Evolutionary conservation across 805 yeast species (phyloP).

Genomic region (Spathaspora arborariae): DNA sequence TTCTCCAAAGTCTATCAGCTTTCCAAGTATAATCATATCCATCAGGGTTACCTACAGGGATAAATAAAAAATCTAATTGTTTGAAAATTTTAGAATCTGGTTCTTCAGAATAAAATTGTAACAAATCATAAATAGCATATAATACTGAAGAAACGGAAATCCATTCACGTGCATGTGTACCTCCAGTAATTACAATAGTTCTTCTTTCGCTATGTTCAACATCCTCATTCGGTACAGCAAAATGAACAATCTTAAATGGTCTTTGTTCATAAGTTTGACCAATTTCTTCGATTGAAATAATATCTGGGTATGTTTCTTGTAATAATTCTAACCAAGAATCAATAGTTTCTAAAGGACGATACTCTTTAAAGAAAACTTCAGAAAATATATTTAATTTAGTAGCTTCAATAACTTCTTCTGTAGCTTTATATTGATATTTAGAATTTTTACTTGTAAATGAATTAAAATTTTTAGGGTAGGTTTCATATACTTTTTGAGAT

Average conservation of each 20-base stretch:
- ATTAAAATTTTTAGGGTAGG: constrained; percentile 38
- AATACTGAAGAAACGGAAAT: constrained; percentile 67
- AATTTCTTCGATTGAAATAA: constrained; percentile 59
- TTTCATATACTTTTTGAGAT: constrained; percentile 52
- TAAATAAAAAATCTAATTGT: constrained; percentile 64
- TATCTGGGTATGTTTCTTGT: constrained; percentile 57
- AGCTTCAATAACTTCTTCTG: constrained; percentile 13
- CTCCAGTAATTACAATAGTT: constrained; percentile 76
- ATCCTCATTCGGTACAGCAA: constrained; percentile 46
- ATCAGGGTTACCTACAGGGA: constrained; percentile 88
- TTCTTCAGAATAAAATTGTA: constrained; percentile 25
- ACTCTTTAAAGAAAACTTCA: constrained; percentile 67
- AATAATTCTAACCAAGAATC: constrained; percentile 68
- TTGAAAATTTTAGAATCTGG: constrained; percentile 39
- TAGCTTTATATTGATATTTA: constrained; percentile 9
- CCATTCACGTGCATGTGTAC: constrained; percentile 92
- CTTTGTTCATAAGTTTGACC: constrained; percentile 79
- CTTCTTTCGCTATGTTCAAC: constrained; percentile 37
- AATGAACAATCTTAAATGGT: constrained; percentile 61
- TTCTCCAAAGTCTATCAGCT: constrained; percentile 80
- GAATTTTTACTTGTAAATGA: constrained; percentile 1
- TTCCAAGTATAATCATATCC: constrained; percentile 86
- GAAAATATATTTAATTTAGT: constrained; percentile 17
- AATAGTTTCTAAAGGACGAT: constrained; percentile 63
- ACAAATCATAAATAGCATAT: constrained; percentile 42